These are phyloP conservation scores for Corrigiola litoralis DNA, from an alignment of 179 eudicot genomes.

Conservation along the genomic window DNA sequence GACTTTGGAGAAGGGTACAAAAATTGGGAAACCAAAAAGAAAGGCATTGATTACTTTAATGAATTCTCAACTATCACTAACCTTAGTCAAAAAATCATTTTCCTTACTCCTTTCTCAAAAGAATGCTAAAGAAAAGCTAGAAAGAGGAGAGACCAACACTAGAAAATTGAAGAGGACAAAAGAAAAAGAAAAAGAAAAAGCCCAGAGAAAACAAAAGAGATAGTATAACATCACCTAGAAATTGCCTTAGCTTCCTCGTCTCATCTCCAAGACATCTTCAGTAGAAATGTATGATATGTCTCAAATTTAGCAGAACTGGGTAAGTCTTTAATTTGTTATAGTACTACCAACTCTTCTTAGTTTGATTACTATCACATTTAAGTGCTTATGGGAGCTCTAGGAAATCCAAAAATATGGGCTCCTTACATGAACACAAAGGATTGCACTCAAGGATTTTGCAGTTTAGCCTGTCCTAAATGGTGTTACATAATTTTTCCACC, in stretches of 20 bases:
- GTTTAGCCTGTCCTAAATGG: constrained; percentile 63
- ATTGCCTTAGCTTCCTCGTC: neutral
- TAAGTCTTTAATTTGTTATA: neutral
- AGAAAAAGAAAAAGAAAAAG: neutral
- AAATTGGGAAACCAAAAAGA: constrained; percentile 20
- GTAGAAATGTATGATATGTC: neutral
- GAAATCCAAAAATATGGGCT: constrained; percentile 45
- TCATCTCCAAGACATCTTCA: neutral
- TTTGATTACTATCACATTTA: too few relatives aligned
- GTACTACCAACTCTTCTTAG: neutral
- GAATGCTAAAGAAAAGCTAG: constrained; percentile 33
- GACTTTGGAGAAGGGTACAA: constrained; percentile 18
- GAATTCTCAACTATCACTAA: constrained; percentile 45
- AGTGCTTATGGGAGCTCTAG: constrained; percentile 41
- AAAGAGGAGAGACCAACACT: constrained; percentile 16
- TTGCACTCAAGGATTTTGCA: constrained; percentile 60
- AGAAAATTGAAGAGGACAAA: constrained; percentile 5
- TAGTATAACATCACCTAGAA: neutral
- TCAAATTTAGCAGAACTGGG: neutral
- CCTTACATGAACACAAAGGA: constrained; percentile 56
- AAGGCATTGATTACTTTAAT: constrained; percentile 48
- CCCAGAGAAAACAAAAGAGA: neutral
- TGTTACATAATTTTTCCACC: constrained; percentile 58
- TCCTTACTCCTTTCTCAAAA: constrained; percentile 31
- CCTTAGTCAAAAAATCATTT: constrained; percentile 51